Evolutionary conservation across 2,329 filamentous ascomycete species (phyloP).

Genomic region (Beauveria scarabaeidicola): DNA sequence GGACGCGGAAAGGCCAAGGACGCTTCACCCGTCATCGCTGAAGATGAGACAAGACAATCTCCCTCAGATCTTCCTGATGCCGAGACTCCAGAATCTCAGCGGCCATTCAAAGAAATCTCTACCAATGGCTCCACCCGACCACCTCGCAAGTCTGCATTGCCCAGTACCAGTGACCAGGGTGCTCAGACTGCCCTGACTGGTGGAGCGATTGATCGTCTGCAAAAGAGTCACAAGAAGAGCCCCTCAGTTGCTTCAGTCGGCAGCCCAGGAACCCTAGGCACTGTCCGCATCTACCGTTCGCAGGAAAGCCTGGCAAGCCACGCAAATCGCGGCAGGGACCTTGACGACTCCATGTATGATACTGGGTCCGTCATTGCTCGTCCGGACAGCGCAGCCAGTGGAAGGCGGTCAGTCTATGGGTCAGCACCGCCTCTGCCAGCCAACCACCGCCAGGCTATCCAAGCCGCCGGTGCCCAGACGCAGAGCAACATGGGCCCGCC

Average conservation of each 20-base stretch:
- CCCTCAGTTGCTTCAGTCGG: slow-evolving; percentile 27
- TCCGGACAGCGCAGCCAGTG: slow-evolving; percentile 67
- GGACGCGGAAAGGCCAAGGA: slow-evolving; percentile 35
- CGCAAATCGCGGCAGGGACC: slow-evolving; percentile 27
- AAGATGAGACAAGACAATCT: slow-evolving; percentile 55
- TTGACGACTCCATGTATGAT: slow-evolving; percentile 32
- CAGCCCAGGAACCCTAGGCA: slow-evolving; percentile 30
- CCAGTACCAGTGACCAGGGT: slow-evolving; percentile 55
- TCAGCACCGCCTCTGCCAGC: slow-evolving; percentile 63
- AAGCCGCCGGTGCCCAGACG: slow-evolving; percentile 51
- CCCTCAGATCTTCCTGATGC: slow-evolving; percentile 30
- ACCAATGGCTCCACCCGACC: slow-evolving; percentile 41
- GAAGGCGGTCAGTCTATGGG: slow-evolving; percentile 31
- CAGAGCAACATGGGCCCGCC: slow-evolving; percentile 70
- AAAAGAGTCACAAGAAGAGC: slow-evolving; percentile 25
- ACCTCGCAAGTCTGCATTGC: slow-evolving; percentile 29
- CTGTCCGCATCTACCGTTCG: slow-evolving; percentile 37
- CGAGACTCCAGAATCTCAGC: slow-evolving; percentile 46
- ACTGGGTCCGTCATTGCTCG: slow-evolving; percentile 33
- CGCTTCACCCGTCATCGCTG: slow-evolving; percentile 45
- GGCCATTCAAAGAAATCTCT: slow-evolving; percentile 55
- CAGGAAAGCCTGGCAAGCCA: slow-evolving; percentile 42
- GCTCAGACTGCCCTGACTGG: slow-evolving; percentile 81
- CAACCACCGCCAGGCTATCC: slow-evolving; percentile 79
- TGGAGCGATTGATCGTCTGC: slow-evolving; percentile 67